Evolutionary conservation across 163 green algal species (phyloP).

Genomic region (Dunaliella salina): DNA sequence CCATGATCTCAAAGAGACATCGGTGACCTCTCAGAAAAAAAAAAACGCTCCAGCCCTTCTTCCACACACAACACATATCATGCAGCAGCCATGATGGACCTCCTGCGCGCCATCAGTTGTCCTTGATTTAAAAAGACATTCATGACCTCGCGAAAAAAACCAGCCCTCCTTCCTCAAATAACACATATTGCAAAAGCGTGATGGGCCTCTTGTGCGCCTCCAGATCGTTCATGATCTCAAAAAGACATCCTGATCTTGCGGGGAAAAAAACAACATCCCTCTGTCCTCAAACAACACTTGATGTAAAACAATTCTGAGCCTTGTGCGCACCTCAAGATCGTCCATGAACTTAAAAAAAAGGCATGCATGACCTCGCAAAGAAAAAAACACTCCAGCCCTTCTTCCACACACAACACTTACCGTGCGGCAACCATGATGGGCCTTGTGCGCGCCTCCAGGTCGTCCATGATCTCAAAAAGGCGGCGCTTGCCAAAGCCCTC

Average conservation of each 20-base stretch:
- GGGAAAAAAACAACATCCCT: no score
- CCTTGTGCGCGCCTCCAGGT: conserved; percentile 44
- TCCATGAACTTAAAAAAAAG: background rate
- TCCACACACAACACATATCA: background rate
- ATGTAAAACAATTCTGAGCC: no score
- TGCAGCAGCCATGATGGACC: no score
- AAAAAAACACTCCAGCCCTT: no score
- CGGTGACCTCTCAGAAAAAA: background rate
- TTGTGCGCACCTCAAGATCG: background rate
- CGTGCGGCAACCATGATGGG: conserved; percentile 55
- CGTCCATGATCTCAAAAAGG: conserved; percentile 72
- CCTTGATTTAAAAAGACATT: conserved; percentile 76
- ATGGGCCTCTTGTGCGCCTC: no score
- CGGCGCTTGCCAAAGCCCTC: conserved; percentile 72
- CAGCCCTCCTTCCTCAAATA: no score
- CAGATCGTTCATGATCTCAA: no score
- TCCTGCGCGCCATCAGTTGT: conserved; percentile 43
- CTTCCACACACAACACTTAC: background rate
- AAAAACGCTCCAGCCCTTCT: background rate
- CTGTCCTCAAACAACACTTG: no score
- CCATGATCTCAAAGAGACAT: background rate
- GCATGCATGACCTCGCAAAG: background rate
- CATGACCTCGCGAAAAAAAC: no score
- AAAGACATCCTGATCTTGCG: no score
- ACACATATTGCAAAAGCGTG: no score